Evolutionary conservation across 345 rosid species (phyloP), one percentile per base, ranked within the genome.

Genomic region (Eucalyptus marginata): DNA sequence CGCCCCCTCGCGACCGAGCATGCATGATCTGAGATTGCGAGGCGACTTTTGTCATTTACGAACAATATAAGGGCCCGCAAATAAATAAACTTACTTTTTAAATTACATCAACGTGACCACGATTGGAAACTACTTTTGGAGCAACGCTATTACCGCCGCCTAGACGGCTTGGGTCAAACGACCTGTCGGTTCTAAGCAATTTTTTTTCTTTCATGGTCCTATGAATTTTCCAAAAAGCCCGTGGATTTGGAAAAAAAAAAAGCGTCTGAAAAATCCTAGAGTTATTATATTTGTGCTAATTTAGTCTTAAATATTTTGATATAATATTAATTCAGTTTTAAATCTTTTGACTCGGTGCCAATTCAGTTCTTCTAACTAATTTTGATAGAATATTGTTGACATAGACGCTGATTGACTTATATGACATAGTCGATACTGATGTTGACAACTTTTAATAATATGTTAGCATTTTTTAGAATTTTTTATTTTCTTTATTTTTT

Each of bases 401-500:
- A 18, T 18, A 4, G 0, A 52, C 10, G 1, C 0, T 1, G 10
- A 18, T 7, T 22, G 1, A 52, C 5, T 52, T 18, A 7, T 0
- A 0, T 52, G 25, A 52, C 24, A 52, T 52, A 52, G 2, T 2
- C 4, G 5, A 52, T 18, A 18, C 0, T 2, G 0, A 18, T 4
- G 10, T 18, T 52, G 2, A 18, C 9, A 18, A 52, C 24, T 52
- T 52, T 52, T 52, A 4, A 52, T 52, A 10, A 52, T 18, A 52
- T 18, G 2, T 52, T 52, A 52, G 3, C 8, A 52, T 52, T 52
- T 52, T 52, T 22, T 7, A 18, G 4, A 52, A 18, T 52, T 52
- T 52, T 52, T 52, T 52, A 7, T 52, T 52, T 52, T 52, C 10
- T 52, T 18, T 52, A 52, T 52, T 18, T 52, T 43, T 44, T 52